Percentiles rank a stretch among this genome's conserved stretches.
Conservation (phyloP, 176 grass and related monocot genomes). For the Thalia dealbata region DNA sequence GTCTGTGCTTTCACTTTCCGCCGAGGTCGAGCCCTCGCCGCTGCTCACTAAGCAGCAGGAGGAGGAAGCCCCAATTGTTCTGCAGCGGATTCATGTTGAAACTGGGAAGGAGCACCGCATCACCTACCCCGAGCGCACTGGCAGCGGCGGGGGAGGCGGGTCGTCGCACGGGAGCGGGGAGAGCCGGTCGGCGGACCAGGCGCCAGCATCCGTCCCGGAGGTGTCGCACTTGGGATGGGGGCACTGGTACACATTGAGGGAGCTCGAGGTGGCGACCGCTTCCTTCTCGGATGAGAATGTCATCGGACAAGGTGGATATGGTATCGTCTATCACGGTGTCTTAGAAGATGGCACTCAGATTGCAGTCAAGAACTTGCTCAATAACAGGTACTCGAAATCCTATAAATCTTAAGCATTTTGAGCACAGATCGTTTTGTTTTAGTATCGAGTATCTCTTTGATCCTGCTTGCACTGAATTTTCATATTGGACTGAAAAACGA, state of each 20-base stretch:
- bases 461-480: background rate
- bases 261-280: conserved; percentile 69
- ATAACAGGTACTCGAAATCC: conserved; percentile 48
- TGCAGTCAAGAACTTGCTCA: conserved; percentile 87
- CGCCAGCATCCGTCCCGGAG: conserved; percentile 53
- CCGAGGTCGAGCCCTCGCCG: background rate
- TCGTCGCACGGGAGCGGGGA: conserved; percentile 85
- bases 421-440: background rate
- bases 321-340: conserved; percentile 85
- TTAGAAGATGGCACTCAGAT: conserved; percentile 77
- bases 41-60: background rate
- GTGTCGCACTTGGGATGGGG: conserved; percentile 93
- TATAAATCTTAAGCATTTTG: background rate
- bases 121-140: conserved; percentile 61
- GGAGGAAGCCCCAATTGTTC: conserved; percentile 7
- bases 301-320: conserved; percentile 87
- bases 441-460: background rate
- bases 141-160: conserved; percentile 40
- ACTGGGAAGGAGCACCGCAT: conserved; percentile 93
- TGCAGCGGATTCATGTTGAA: conserved; percentile 65
- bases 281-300: conserved; percentile 90
- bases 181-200: conserved; percentile 33
- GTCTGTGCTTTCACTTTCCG: background rate
- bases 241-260: conserved; percentile 95
- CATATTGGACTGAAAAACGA: background rate